A percentile compares a stretch with the other conserved stretches of the same genome.
Conservation (phyloP, 768 basidiomycete species). For the Tricholoma flavovirens region DNA sequence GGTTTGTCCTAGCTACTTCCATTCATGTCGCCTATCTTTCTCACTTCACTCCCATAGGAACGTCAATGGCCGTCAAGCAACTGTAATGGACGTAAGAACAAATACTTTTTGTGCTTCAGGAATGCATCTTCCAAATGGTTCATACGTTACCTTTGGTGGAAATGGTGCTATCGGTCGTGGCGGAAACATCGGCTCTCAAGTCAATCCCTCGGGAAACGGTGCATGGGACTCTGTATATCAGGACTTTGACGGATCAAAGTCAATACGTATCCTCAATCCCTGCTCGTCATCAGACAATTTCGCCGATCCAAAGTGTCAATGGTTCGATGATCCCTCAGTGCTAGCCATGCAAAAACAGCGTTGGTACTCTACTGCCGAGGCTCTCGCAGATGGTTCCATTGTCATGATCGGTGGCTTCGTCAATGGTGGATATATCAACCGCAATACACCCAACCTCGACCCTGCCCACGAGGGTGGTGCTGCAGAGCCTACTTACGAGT, state of each 20-base stretch:
- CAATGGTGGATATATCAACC: conserved; percentile 74
- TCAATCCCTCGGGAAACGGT: conserved; percentile 39
- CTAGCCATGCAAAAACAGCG: conserved; percentile 64
- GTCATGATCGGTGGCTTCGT: conserved; percentile 79
- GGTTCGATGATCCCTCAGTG: conserved; percentile 62
- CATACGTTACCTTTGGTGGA: conserved; percentile 70
- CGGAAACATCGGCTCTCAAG: conserved; percentile 51
- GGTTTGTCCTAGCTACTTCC: conserved; percentile 5
- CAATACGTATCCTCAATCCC: conserved; percentile 79
- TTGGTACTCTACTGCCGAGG: conserved; percentile 77
- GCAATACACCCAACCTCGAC: conserved; percentile 65
- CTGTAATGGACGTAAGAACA: conserved; percentile 64
- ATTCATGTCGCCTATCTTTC: not conserved
- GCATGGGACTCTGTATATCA: conserved; percentile 62
- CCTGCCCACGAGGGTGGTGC: conserved; percentile 58
- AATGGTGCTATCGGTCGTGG: conserved; percentile 69
- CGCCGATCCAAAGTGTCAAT: conserved; percentile 48
- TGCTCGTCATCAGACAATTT: conserved; percentile 51
- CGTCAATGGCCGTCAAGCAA: conserved; percentile 48
- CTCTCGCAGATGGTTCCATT: conserved; percentile 70
- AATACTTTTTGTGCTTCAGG: conserved; percentile 83
- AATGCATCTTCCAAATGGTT: conserved; percentile 77
- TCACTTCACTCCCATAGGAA: conserved; percentile 38
- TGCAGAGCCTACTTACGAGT: conserved; percentile 80
- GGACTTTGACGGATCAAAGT: conserved; percentile 74